Percentiles rank a stretch among this genome's conserved stretches.
These are phyloP conservation scores for Coemansia sp. DNA, from an alignment of 192 early-diverging fungal species.

Conservation along the genomic window DNA sequence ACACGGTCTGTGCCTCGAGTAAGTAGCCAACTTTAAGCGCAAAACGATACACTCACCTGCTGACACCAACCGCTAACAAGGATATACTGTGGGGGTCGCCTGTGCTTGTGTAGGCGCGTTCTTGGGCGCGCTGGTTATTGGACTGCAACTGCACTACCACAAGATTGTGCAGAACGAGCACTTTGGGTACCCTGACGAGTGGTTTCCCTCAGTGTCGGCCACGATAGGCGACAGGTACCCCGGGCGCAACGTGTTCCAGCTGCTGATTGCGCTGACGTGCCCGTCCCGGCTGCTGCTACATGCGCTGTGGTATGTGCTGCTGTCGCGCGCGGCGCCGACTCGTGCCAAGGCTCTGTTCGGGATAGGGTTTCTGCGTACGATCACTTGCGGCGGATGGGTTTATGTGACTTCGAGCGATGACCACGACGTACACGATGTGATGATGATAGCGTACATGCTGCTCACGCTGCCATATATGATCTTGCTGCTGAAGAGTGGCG, in stretches of 20 bases:
- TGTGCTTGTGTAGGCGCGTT: conserved; percentile 61
- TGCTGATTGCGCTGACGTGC: conserved; percentile 75
- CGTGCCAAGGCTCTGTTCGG: conserved; percentile 54
- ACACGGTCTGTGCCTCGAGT: conserved; percentile 58
- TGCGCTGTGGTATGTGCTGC: conserved; percentile 55
- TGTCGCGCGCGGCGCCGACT: conserved; percentile 32
- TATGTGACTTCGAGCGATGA: conserved; percentile 84
- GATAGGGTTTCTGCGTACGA: conserved; percentile 64
- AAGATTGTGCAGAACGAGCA: conserved; percentile 81
- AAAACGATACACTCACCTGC: background rate
- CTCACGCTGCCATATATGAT: conserved; percentile 79
- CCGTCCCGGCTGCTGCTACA: conserved; percentile 57
- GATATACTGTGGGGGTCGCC: background rate
- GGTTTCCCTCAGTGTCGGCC: conserved; percentile 84
- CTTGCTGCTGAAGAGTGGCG: conserved; percentile 60
- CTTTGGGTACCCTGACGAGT: conserved; percentile 77
- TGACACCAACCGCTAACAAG: background rate
- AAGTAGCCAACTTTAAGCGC: conserved; percentile 13
- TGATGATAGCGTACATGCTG: conserved; percentile 80
- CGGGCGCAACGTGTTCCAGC: conserved; percentile 74
- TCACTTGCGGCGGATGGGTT: conserved; percentile 81
- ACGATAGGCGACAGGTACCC: conserved; percentile 83
- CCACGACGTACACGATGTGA: conserved; percentile 77
- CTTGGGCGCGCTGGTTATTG: conserved; percentile 65
- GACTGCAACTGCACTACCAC: conserved; percentile 76